These are phyloP conservation scores for Epichloe aotearoae DNA, from an alignment of 2,329 filamentous ascomycete species.

Conservation along the genomic window DNA sequence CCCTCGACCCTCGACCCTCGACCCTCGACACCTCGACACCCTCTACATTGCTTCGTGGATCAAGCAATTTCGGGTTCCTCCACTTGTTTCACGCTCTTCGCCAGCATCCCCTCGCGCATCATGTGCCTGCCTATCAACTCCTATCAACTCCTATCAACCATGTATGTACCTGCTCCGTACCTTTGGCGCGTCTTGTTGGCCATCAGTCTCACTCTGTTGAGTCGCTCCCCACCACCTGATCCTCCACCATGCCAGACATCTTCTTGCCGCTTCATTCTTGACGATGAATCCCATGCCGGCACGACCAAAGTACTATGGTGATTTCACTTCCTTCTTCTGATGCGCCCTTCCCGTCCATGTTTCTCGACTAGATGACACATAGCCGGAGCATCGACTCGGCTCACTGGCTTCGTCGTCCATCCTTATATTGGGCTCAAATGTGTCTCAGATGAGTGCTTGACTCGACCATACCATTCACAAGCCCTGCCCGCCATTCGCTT, in stretches of 20 bases:
- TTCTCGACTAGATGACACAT: not conserved
- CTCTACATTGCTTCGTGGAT: not conserved
- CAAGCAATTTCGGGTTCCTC: too few relatives aligned
- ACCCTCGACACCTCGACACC: not conserved
- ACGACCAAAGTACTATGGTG: not conserved
- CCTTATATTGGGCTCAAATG: conserved; percentile 10
- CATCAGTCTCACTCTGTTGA: not conserved
- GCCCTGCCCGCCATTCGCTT: conserved; percentile 3
- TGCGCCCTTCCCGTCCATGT: not conserved
- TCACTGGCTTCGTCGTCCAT: conserved; percentile 6
- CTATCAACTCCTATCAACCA: not conserved
- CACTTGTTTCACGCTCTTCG: not conserved
- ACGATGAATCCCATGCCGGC: not conserved
- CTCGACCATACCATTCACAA: conserved; percentile 7
- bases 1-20: not conserved
- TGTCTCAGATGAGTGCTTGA: conserved; percentile 13
- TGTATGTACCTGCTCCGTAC: not conserved
- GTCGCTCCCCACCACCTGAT: not conserved
- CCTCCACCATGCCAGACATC: not conserved
- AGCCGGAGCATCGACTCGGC: not conserved
- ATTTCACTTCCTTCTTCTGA: not conserved
- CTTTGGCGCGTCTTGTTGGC: not conserved
- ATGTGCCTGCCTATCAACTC: not conserved
- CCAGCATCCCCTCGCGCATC: not conserved
- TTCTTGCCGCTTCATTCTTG: not conserved